Evolutionary conservation across 164 flowering plant species (phyloP).

Genomic region (Santalum album): DNA sequence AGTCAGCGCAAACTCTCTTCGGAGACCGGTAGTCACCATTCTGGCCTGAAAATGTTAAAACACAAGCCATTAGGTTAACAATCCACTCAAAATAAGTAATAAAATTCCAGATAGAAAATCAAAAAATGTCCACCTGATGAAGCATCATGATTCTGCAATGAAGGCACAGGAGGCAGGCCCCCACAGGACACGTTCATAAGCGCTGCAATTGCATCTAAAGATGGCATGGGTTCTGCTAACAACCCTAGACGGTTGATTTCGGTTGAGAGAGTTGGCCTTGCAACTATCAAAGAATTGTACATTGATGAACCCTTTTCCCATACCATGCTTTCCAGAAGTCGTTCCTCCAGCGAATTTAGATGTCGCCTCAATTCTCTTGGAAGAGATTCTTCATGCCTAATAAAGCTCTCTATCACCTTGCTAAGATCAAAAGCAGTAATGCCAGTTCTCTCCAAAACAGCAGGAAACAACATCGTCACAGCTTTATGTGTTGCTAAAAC

Average conservation of each 20-base stretch:
- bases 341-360: constrained; percentile 88
- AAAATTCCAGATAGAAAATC: not conserved
- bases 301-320: constrained; percentile 98
- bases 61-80: not conserved
- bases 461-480: constrained; percentile 91
- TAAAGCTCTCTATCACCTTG: constrained; percentile 97
- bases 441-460: constrained; percentile 90
- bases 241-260: constrained; percentile 77
- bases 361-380: constrained; percentile 93
- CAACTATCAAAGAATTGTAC: constrained; percentile 93
- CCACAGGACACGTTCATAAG: constrained; percentile 56
- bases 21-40: constrained; percentile 80
- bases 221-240: constrained; percentile 96
- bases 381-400: constrained; percentile 90
- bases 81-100: no score
- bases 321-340: constrained; percentile 91
- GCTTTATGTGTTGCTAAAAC: constrained; percentile 96
- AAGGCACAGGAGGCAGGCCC: constrained; percentile 43
- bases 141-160: constrained; percentile 45
- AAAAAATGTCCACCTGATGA: constrained; percentile 34
- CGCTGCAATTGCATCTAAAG: constrained; percentile 84
- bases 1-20: constrained; percentile 68
- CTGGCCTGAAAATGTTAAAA: constrained; percentile 34
- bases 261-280: constrained; percentile 60
- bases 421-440: constrained; percentile 99